Conservation (phyloP, 306 rosid species). For the Sicyos baderoa region DNA sequence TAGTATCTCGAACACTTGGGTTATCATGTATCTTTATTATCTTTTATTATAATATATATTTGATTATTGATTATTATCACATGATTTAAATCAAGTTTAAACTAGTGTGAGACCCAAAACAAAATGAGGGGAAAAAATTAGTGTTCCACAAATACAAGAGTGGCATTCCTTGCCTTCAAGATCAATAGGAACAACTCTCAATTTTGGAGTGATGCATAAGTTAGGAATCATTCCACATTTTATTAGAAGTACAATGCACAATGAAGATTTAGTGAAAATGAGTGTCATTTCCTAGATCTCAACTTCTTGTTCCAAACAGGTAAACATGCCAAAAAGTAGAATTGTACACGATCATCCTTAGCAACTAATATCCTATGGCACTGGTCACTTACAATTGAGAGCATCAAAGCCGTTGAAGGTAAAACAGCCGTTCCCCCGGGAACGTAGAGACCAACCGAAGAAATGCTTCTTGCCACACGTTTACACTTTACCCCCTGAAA, state of each 20-base stretch:
- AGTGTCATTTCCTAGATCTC: no score
- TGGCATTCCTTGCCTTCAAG: constrained; percentile 9
- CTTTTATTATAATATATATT: no score
- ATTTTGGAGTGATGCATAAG: not conserved
- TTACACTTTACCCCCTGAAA: constrained; percentile 92
- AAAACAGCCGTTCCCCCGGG: constrained; percentile 99
- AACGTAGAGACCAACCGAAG: constrained; percentile 93
- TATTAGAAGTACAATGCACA: not conserved
- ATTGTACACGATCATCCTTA: no score
- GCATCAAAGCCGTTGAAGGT: constrained; percentile 98
- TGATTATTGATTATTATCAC: no score
- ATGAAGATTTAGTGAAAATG: no score
- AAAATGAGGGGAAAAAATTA: no score
- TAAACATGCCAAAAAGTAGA: no score
- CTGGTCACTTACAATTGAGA: constrained; percentile 69
- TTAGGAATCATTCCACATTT: not conserved
- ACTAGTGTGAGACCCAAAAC: not conserved
- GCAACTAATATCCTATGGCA: constrained; percentile 9
- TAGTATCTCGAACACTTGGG: no score
- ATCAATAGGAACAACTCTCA: constrained; percentile 1
- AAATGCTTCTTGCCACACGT: constrained; percentile 88
- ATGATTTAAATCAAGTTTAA: not conserved
- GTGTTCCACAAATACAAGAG: not conserved
- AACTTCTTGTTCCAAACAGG: no score
- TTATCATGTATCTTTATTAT: no score